Evolutionary conservation across 495 filamentous ascomycete species (phyloP), one percentile per base, ranked within the genome.

Genomic region (Podospora australis): DNA sequence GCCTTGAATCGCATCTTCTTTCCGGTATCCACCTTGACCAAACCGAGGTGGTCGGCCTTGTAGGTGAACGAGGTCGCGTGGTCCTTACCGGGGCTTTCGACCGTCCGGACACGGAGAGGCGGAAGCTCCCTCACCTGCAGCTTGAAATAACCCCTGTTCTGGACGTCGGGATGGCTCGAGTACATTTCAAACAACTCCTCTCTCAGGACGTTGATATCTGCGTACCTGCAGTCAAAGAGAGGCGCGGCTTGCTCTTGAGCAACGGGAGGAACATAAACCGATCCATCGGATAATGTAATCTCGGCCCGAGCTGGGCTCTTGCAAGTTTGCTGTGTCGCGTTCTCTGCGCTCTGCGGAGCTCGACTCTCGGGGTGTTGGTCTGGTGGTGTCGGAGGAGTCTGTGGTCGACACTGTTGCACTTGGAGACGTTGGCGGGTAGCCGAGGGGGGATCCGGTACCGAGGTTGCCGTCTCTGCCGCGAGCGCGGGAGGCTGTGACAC

Each of bases 1-100:
- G 49, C 20, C 1, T 17, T 40, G 38, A 58, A 56, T 28, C 48
- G 57, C 6, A 50, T 49, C 8, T 48, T 52, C 22, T 53, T 63
- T 3, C 59, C 62, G 5, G 54, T 52, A 20, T 65, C 62, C 26
- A 65, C 59, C 50, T 60, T 65, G 54, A 65, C 50, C 19, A 60
- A 48, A 2, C 62, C 62, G 1, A 45, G 24, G 2, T 43, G 22
- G 44, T 65, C 57, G 19, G 30, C 23, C 39, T 54, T 56, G 43
- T 65, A 65, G 9, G 25, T 16, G 49, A 65, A 65, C 3, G 62
- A 65, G 5, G 52, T 58, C 3, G 57, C 62, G 44, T 65, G 62
- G 28, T 58, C 50, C 24, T 50, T 56, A 44, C 47, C 53, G 3
- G 59, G 62, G n/a, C 46, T 50, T 13, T 30, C 45, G 19, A 63